Base-by-base conservation (phyloP, 345 rosid species). In the Gossypioides kirkii region DNA sequence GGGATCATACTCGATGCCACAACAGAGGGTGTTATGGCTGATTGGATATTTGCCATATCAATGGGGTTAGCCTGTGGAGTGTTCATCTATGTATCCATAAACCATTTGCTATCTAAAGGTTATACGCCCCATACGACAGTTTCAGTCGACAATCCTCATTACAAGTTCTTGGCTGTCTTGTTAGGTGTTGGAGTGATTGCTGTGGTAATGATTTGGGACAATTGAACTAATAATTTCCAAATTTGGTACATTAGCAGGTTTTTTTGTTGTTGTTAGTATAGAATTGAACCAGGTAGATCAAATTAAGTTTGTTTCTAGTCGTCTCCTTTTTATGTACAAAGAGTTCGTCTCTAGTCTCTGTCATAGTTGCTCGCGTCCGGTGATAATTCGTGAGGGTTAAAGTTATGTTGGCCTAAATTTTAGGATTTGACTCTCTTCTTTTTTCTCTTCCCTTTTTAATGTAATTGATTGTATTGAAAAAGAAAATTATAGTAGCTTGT, bases 41-140 rank as follows among this genome's bases (percentile, higher is more conserved):
- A 86, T 72, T 93, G 93, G 97, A 82, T 86, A 60, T 90, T 75
- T 23, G 91, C 93, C n/a, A 82, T 90, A 42, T 89, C 96, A 1
- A 89, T 85, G 90, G 89, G 93, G 32, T 69, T 90, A 66, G 96
- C 96, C 0, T 86, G 97, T 61, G 95, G 98, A 11, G 83, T 93
- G 20, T 91, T 91, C 74, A 46, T 91, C 52, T 90, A 87, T 58
- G 94, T 92, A 3, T 82, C 96, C 0, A 89, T 92, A 67, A 90
- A 88, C 73, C 94, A 89, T 81, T 81, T 88, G 52, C 56, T 89
- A 36, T 69, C 89, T 10, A 88, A 93, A 78, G 91, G 97, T 10
- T 88, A 86, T 76, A 26, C 11, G 3, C 87, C 91, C 1, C 82
- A 22, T 6, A 69, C 50, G 36, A 6, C 26, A 46, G 79, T 78